Percentiles rank a stretch among this genome's conserved stretches.
These are phyloP conservation scores for Endoconidiophora polonica DNA, from an alignment of 2,329 filamentous ascomycete genomes.

Conservation along the genomic window DNA sequence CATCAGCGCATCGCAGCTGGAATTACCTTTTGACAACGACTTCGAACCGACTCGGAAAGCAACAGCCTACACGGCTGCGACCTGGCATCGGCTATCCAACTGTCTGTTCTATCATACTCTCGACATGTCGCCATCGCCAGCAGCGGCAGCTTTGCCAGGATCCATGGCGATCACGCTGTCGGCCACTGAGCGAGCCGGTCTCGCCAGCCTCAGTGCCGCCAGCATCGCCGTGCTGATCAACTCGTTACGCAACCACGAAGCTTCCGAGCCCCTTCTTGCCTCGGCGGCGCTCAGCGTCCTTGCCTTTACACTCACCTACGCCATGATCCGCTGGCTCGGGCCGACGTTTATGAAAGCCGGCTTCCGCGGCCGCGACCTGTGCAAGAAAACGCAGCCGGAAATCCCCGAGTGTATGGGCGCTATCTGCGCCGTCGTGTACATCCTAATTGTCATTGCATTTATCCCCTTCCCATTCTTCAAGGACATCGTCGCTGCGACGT, in stretches of 20 bases:
- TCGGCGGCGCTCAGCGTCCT: constrained; percentile 74
- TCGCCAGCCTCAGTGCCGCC: constrained; percentile 47
- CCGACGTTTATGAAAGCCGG: constrained; percentile 76
- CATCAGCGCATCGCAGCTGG: no score
- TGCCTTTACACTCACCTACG: constrained; percentile 66
- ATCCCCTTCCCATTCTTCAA: constrained; percentile 97
- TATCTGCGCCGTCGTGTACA: constrained; percentile 80
- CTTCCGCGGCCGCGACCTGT: constrained; percentile 77
- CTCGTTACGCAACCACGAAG: constrained; percentile 60
- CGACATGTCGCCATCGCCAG: neutral
- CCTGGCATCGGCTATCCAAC: no score
- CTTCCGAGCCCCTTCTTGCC: constrained; percentile 65
- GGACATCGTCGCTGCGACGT: constrained; percentile 88
- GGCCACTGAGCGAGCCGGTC: constrained; percentile 33
- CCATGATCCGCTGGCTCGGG: constrained; percentile 85
- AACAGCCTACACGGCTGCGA: no score
- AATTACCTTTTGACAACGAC: no score
- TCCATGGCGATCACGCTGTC: constrained; percentile 27
- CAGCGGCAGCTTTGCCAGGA: constrained; percentile 16
- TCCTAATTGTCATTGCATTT: constrained; percentile 77
- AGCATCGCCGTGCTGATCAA: constrained; percentile 62
- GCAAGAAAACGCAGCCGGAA: constrained; percentile 50
- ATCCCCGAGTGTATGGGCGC: constrained; percentile 95
- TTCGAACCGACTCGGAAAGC: no score
- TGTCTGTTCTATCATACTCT: no score